phyloP scores from a whole-genome alignment of 1,284 basidiomycete species.

The Ceratobasidium sp. region DNA sequence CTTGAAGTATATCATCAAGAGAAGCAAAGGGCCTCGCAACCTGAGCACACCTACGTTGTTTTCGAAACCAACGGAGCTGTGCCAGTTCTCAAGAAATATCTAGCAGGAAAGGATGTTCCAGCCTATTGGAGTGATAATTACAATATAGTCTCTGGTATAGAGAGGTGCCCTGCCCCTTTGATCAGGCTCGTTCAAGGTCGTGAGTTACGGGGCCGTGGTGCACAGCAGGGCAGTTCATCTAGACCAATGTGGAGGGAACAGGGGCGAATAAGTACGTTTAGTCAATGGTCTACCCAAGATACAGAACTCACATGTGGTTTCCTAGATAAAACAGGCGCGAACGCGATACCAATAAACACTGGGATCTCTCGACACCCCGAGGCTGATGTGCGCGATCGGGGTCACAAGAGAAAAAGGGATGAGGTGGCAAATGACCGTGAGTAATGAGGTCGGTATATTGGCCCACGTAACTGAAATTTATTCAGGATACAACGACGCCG shows the following conservation, averaged over 20 bases:
- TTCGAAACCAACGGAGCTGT: conserved; percentile 11
- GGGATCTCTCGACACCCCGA: no score
- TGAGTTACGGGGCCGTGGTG: no score
- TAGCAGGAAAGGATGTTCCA: neutral
- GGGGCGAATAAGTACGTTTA: no score
- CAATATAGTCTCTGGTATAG: neutral
- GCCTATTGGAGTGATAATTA: conserved; percentile 28
- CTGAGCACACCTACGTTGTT: conserved; percentile 22
- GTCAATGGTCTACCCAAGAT: no score
- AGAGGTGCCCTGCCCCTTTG: neutral
- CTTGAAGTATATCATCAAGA: conserved; percentile 15
- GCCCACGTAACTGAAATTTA: neutral
- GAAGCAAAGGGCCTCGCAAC: neutral
- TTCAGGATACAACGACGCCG: neutral
- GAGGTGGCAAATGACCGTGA: conserved; percentile 7
- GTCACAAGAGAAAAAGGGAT: conserved; percentile 16
- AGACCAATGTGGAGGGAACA: no score
- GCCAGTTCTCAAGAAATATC: conserved; percentile 24
- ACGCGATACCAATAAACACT: no score
- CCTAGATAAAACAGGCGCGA: no score
- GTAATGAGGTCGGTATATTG: neutral
- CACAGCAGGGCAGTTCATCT: no score
- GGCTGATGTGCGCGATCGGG: neutral
- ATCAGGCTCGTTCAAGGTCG: neutral
- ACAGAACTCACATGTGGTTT: no score